Evolutionary conservation across 2,329 filamentous ascomycete genomes (phyloP).

Genomic region (Claviceps capensis): DNA sequence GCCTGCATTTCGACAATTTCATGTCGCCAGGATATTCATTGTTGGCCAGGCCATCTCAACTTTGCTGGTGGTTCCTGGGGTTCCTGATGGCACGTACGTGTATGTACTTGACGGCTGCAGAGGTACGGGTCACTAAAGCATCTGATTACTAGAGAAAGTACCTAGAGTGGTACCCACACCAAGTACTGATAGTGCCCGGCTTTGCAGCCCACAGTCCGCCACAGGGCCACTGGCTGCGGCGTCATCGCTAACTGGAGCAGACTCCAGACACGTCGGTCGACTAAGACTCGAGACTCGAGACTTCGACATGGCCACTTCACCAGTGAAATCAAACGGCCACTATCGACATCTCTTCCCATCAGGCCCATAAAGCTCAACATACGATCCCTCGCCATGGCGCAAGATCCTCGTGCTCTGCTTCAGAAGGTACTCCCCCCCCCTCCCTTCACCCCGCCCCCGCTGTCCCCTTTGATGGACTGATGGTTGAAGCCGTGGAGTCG

Average conservation of each 20-base stretch:
- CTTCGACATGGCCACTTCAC: too few species aligned
- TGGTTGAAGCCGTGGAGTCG: not conserved
- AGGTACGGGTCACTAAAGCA: too few species aligned
- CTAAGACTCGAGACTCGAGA: too few species aligned
- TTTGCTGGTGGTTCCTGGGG: too few species aligned
- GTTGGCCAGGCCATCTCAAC: too few species aligned
- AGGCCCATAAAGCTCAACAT: slow-evolving; percentile 1
- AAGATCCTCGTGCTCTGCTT: slow-evolving; percentile 64
- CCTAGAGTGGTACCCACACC: too few species aligned
- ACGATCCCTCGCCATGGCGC: slow-evolving; percentile 39
- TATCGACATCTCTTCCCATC: not conserved
- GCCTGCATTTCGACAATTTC: not conserved
- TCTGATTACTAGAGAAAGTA: too few species aligned
- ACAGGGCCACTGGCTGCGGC: not conserved
- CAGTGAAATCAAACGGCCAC: not conserved
- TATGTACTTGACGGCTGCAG: too few species aligned
- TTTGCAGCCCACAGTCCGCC: not conserved
- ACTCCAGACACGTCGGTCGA: not conserved
- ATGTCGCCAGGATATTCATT: too few species aligned
- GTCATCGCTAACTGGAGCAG: not conserved
- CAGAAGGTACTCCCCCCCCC: slow-evolving; percentile 47
- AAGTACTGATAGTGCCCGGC: not conserved
- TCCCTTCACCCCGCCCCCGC: slow-evolving; percentile 8
- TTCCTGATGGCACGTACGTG: too few species aligned
- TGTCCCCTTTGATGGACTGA: not conserved